Evolutionary conservation across 108 stramenopile species (phyloP).

Genomic region (Skeletonema marinoi): DNA sequence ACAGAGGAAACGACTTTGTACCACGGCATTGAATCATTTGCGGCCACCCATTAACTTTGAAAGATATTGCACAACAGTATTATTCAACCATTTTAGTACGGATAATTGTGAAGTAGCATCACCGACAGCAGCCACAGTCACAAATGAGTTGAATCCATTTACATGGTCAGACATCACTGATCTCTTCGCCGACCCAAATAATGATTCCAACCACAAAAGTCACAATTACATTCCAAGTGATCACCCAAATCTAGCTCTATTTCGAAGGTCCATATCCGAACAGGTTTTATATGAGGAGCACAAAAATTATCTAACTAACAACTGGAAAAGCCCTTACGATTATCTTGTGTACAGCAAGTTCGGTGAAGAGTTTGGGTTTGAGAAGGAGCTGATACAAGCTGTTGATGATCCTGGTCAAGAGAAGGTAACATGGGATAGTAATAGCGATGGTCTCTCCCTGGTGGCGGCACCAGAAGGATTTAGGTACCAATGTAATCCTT

Average conservation of each 20-base stretch:
- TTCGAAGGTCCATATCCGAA: conserved; percentile 23
- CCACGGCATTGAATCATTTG: too few relatives aligned
- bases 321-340: conserved; percentile 48
- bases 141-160: conserved; percentile 15
- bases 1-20: too few relatives aligned
- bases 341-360: conserved; percentile 40
- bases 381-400: conserved; percentile 2
- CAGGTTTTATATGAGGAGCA: conserved; percentile 28
- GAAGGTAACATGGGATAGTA: neutral
- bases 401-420: neutral
- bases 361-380: conserved; percentile 42
- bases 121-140: neutral
- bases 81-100: too few relatives aligned
- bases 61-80: too few relatives aligned
- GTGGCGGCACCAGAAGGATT: conserved; percentile 3
- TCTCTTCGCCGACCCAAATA: conserved; percentile 20
- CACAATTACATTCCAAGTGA: conserved; percentile 26
- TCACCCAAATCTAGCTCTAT: conserved; percentile 42
- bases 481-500: conserved; percentile 30
- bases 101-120: neutral
- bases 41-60: too few relatives aligned
- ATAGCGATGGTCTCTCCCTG: neutral
- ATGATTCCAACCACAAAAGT: neutral
- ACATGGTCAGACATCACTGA: conserved; percentile 31
- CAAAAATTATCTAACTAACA: conserved; percentile 12